Base-by-base conservation (phyloP, 805 yeast species). In the Metschnikowia sp. region DNA sequence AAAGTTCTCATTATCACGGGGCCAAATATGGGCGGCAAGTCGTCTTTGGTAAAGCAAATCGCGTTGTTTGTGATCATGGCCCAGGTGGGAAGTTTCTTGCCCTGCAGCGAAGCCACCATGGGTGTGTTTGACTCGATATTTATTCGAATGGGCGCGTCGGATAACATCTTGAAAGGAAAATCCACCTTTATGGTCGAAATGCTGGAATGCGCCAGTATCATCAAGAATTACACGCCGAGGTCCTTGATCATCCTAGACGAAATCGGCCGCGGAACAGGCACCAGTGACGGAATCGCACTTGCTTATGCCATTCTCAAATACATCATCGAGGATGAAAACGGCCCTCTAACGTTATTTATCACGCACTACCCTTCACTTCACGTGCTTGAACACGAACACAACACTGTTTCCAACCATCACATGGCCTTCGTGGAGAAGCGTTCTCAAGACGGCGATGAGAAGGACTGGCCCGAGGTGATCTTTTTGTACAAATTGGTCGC, bases 11-110 rank as follows among this genome's bases (percentile, higher is more conserved):
- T 90, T 12, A 78, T 90, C 19, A 87, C 96, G 0, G 96, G 96
- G 0, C 94, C 95, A 0, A 87, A 87, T 55, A 86, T 87, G 90
- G 96, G 96, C 9, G 96, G 96, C 4, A 88, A 88, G 61, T 83
- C 90, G 7, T 82, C 89, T 1, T 83, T 82, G 57, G 88, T 86
- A 12, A 76, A 87, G 43, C 89, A 86, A 51, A 75, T 86, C 10
- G 96, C 94, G 0, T 63, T 88, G 11, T 68, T 81, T 10, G 82
- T 79, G 10, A 78, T 88, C 8, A 77, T 88, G 84, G 81, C 86
- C 1, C 96, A 88, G 61, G 72, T 86, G 4, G 96, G 96, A 0
- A 77, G 86, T 54, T 86, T 70, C 60, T 76, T 88, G 2, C 94
- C 96, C 1, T 89, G 92, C 15, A 68, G 72, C 3, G 52, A 58